Percentiles rank a stretch among this genome's conserved stretches.
These are phyloP conservation scores for Paramecium bursaria DNA, from an alignment of 73 alveolate species.

Conservation along the genomic window DNA sequence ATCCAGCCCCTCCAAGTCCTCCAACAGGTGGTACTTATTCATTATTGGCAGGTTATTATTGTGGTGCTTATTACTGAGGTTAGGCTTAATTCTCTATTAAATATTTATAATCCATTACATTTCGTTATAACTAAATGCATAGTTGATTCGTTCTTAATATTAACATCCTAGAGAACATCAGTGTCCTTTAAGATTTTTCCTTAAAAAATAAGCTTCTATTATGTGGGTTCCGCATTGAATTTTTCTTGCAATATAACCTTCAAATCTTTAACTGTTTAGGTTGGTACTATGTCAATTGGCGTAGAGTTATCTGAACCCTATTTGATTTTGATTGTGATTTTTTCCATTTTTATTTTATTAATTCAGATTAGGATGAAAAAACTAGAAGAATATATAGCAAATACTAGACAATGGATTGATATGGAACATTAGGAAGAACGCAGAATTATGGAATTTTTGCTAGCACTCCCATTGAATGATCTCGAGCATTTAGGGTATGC, in stretches of 20 bases:
- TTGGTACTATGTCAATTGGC: slow-evolving; percentile 28
- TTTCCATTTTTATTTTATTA: no score
- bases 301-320: slow-evolving; percentile 25
- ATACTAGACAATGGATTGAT: no score
- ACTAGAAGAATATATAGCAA: no score
- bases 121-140: slow-evolving; percentile 53
- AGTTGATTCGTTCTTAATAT: slow-evolving; percentile 48
- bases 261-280: slow-evolving; percentile 17
- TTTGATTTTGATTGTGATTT: slow-evolving; percentile 46
- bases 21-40: no score
- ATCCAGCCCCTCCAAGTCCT: slow-evolving; percentile 68
- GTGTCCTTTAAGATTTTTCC: slow-evolving; percentile 46
- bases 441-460: no score
- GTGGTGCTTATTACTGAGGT: not conserved
- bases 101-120: not conserved
- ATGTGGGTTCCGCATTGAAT: slow-evolving; percentile 3
- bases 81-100: not conserved
- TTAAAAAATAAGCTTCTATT: slow-evolving; percentile 29
- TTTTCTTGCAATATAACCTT: not conserved
- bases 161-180: slow-evolving; percentile 27
- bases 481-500: no score
- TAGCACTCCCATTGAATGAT: no score
- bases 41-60: no score
- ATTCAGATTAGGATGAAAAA: no score
- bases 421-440: no score